Base-by-base conservation (phyloP, 2,329 filamentous ascomycete species). In the Talaromyces islandicus region DNA sequence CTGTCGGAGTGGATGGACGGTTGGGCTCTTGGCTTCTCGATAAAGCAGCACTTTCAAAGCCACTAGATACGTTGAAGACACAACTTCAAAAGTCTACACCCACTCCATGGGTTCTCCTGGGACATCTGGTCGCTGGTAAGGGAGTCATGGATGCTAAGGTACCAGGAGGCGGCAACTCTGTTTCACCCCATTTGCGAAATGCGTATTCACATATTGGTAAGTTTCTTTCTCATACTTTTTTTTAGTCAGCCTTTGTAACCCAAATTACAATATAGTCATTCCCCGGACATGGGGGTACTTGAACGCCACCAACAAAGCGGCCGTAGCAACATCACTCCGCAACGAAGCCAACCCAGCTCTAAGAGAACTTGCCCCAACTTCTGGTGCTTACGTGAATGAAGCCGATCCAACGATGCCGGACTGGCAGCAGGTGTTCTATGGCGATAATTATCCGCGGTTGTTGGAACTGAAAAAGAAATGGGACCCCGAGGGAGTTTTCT, bases 361-460 rank as follows among this genome's bases (percentile, higher is more conserved):
- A 9, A 52, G 17, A 52, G 48, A 25, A 27, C 48, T 52, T 51
- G 75, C 76, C 1, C 76, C 77, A 0, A 68, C 70, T 43, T 70
- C 70, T 9, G 74, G 75, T 1, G 68, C 67, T 2, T 80, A 81
- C 63, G 62, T 76, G 61, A 80, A 77, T 57, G 77, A 80, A 62
- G 75, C 65, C 17, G 69, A 77, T 59, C 75, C 74, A 64, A 69
- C 69, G 29, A 74, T 80, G 64, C 71, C 70, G 1, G 66, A 77
- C 62, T 78, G 71, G 65, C 69, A 78, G 66, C 54, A 73, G 24
- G 70, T 71, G 1, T 80, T 78, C 64, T 80, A 76, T 60, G 77
- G 78, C 7, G 61, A 56, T 4, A 79, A 78, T 62, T 80, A 79
- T 58, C 63, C 62, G 1, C 67, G 61, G 2, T 66, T 79, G 21